Conservation (phyloP, 176 grass and related monocot species). For the Hyparrhenia diplandra region DNA sequence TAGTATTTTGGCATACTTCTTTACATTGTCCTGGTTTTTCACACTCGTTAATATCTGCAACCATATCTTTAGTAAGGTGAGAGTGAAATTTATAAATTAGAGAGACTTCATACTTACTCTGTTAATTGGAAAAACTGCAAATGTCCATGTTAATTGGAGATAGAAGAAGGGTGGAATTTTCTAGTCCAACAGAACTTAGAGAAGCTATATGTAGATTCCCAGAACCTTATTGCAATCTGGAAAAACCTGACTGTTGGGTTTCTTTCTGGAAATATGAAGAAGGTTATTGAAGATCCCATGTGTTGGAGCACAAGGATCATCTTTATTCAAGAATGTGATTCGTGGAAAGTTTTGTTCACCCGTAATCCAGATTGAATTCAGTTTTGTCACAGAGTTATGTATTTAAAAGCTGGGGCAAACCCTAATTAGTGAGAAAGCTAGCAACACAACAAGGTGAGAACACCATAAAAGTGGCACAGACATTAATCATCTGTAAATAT, state of each 20-base stretch:
- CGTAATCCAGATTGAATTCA: not conserved
- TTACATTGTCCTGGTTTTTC: accelerated
- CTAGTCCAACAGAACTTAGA: no score
- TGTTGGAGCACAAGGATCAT: not conserved
- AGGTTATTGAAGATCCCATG: not conserved
- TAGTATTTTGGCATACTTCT: not conserved
- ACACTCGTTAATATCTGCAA: not conserved
- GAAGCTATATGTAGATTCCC: not conserved
- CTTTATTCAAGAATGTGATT: not conserved
- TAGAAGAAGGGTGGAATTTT: no score
- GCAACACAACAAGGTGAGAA: not conserved
- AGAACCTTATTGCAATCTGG: not conserved
- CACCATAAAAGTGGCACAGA: no score
- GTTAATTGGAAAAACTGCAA: not conserved
- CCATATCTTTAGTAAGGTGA: not conserved
- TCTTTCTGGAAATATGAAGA: not conserved
- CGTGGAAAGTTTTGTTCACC: not conserved
- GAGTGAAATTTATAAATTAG: not conserved
- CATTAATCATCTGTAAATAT: not conserved
- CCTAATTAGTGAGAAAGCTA: not conserved
- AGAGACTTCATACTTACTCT: no score
- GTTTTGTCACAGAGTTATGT: not conserved
- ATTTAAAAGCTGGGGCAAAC: not conserved
- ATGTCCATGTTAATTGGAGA: no score
- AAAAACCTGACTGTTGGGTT: not conserved